phyloP scores from a whole-genome alignment of 2,329 filamentous ascomycete species.

The Colletotrichum camelliae region DNA sequence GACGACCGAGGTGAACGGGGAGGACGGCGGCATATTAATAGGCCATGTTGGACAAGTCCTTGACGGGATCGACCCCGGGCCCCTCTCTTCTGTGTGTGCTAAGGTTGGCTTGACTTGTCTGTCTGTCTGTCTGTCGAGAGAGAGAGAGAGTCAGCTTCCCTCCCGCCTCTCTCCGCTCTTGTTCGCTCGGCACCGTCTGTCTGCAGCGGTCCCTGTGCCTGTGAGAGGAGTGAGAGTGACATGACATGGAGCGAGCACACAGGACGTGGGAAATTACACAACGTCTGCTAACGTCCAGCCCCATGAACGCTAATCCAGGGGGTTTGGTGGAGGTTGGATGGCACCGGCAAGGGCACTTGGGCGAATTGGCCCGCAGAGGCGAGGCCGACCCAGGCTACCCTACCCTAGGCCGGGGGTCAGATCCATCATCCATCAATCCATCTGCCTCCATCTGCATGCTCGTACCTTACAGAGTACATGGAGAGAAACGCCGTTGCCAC shows the following conservation, averaged over 20 bases:
- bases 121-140: too few relatives aligned
- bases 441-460: background rate
- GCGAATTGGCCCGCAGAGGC: constrained; percentile 7
- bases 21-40: constrained; percentile 55
- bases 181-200: background rate
- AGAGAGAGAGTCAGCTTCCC: constrained; percentile 26
- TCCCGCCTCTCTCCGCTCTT: background rate
- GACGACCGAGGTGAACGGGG: constrained; percentile 23
- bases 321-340: constrained; percentile 21
- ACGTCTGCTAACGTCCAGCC: constrained; percentile 5
- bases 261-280: constrained; percentile 22
- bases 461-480: too few relatives aligned
- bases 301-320: constrained; percentile 24
- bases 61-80: constrained; percentile 2
- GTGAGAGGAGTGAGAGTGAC: background rate
- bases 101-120: background rate
- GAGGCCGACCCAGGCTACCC: background rate
- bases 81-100: constrained; percentile 12
- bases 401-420: constrained; percentile 3
- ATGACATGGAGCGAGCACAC: constrained; percentile 5
- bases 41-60: constrained; percentile 24
- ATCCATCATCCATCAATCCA: background rate
- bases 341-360: constrained; percentile 13
- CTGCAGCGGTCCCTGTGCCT: background rate
- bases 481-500: constrained; percentile 7